A percentile compares a stretch with the other conserved stretches of the same genome.
These are phyloP conservation scores for Alloteropsis angusta DNA, from an alignment of 202 grass and related monocot species.

Conservation along the genomic window DNA sequence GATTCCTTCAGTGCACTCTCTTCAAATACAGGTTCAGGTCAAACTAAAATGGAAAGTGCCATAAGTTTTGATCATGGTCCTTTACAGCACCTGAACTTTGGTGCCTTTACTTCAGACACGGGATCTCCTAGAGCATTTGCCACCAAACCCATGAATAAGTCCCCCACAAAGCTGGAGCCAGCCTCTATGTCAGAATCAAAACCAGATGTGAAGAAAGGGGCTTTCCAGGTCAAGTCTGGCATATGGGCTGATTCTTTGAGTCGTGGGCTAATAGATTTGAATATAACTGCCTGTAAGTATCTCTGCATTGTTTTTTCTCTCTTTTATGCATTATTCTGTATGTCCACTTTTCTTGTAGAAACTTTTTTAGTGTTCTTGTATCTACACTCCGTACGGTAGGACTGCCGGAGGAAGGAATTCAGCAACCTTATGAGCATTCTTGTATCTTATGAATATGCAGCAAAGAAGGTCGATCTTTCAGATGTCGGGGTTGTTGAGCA, in stretches of 20 bases:
- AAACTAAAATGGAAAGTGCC: not conserved
- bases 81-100: slow-evolving; percentile 26
- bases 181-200: slow-evolving; percentile 18
- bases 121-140: slow-evolving; percentile 12
- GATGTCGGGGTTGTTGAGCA: not conserved
- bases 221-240: slow-evolving; percentile 61
- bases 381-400: not conserved
- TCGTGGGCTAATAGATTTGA: slow-evolving; percentile 75
- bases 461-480: slow-evolving; percentile 20
- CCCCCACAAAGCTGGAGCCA: slow-evolving; percentile 6
- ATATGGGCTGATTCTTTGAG: slow-evolving; percentile 91
- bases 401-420: not conserved
- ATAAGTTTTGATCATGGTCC: slow-evolving; percentile 12
- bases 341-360: not conserved
- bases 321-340: not conserved
- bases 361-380: not conserved
- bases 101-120: slow-evolving; percentile 21
- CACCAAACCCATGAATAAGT: not conserved
- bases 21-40: slow-evolving; percentile 30
- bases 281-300: slow-evolving; percentile 63
- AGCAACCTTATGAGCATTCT: not conserved
- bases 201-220: slow-evolving; percentile 32
- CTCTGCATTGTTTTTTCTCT: not conserved
- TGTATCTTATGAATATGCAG: slow-evolving; percentile 10
- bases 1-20: slow-evolving; percentile 40